Base-by-base conservation (phyloP, 2,329 filamentous ascomycete species). In the Pyrenophora graminea region DNA sequence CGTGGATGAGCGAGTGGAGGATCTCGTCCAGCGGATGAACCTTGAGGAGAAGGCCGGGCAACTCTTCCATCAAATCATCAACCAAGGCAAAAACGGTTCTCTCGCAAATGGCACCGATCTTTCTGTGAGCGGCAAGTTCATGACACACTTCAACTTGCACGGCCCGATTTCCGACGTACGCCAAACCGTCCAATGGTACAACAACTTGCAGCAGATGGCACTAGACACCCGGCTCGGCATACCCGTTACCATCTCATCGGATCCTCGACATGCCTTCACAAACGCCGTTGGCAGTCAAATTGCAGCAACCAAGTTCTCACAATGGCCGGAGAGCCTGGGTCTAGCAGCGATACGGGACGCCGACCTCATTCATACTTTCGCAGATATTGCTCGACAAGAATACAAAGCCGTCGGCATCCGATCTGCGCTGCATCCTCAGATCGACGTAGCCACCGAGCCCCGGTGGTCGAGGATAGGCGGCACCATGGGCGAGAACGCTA, bases 321-420 rank as follows among this genome's bases (percentile, higher is more conserved):
- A 79, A 46, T 82, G 80, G 80, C 80, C 80, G 0, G 79, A 81
- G 49, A 75, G 75, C 0, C 59, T 81, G 6, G 81, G 80, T 0
- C 64, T 83, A 7, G 80, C 79, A 6, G 80, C 81, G 0, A 57
- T 82, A 0, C 70, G 80, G 2, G 74, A 77, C 13, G 64, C 76
- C 0, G 67, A 73, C 1, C 61, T 80, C 0, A 77, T 80, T 1
- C 62, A 74, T 40, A 69, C 65, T 13, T 82, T 82, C 44, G 79
- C 76, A 6, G 75, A 82, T 30, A 71, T 81, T 17, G 79, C 76
- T 0, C 72, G 79, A 4, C 73, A 80, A 56, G 80, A 83, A 55
- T 77, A 76, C 51, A 51, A 68, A 37, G 72, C 71, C 1, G 63
- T 76, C 17, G 74, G 80, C 2, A 68, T 82, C 7, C 74, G 78